Conservation (phyloP, 2,329 filamentous ascomycete species). For the Xenoacremonium recifei region DNA sequence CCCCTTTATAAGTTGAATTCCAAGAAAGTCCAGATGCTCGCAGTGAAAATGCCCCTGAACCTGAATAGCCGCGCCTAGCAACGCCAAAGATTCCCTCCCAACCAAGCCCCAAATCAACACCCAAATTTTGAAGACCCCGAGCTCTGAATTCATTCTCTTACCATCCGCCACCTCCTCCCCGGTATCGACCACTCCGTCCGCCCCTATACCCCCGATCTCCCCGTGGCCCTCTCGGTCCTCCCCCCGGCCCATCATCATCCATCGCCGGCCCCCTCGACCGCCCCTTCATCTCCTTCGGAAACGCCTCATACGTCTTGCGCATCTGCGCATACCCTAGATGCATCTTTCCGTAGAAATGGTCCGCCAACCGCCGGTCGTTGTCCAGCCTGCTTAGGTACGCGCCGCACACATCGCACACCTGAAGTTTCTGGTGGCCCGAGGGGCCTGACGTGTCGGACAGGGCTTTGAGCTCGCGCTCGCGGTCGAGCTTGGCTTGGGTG, state of each 20-base stretch:
- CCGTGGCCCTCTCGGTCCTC: constrained; percentile 50
- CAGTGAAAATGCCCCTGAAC: too few species aligned
- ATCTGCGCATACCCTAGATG: constrained; percentile 97
- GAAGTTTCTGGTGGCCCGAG: constrained; percentile 93
- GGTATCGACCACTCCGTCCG: constrained; percentile 49
- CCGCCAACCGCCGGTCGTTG: constrained; percentile 88
- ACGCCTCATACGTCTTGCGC: constrained; percentile 86
- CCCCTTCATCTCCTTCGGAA: constrained; percentile 83
- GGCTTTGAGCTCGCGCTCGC: constrained; percentile 84
- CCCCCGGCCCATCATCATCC: constrained; percentile 44
- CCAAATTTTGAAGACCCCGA: too few species aligned
- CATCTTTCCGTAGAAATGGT: constrained; percentile 99
- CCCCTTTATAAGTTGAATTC: too few species aligned
- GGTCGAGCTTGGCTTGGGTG: constrained; percentile 76
- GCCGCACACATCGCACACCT: constrained; percentile 97
- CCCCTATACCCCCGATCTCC: constrained; percentile 55
- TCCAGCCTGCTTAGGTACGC: constrained; percentile 90
- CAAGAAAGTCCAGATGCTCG: too few species aligned
- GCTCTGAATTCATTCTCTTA: too few species aligned
- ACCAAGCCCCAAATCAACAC: too few species aligned
- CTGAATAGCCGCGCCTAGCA: too few species aligned
- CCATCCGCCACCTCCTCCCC: too few species aligned
- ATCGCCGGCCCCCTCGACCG: constrained; percentile 60
- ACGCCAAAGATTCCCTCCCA: too few species aligned
- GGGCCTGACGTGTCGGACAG: constrained; percentile 90